Base-by-base conservation (phyloP, 2,329 filamentous ascomycete species). In the Exophiala oligosperma region DNA sequence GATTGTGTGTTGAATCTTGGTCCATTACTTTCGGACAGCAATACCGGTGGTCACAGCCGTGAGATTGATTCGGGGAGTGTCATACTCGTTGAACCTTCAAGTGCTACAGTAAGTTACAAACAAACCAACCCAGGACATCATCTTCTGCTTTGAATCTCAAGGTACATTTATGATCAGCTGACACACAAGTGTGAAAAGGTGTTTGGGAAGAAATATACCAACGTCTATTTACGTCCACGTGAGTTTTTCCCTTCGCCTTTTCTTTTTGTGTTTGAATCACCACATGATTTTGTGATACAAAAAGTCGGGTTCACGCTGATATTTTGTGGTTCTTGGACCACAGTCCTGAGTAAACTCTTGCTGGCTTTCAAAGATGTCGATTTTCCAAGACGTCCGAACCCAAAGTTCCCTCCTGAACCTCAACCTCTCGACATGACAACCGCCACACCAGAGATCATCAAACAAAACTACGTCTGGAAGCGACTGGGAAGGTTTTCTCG, bases 1-100 rank as follows among this genome's bases (percentile, higher is more conserved):
- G 75, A 77, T 54, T 66, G 76, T 17, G 67, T 77, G 38, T 64
- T 78, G 3, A 70, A 67, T 57, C 74, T 77, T 37, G 75, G 75
- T 43, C 70, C 72, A 24, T 73, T 77, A 54, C 76, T 76, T 57
- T 77, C 74, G 17, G 75, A 77, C 56, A 77, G 76, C 43, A 77
- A 79, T 54, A 77, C 71, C 9, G 84, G 41, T n/a, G 41, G 41
- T 4, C 41, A 46, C 23, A 23, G 7, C 7, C 41, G 41, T 14
- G 9, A 46, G 41, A 46, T 46, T 21, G 23, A 46, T 26, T 11
- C n/a, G 2, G 11, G 23, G 9, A 3, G 23, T 23, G n/a, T 23
- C 23, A 46, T 46, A 8, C 41, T 46, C 17, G 21, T 46, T 11
- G 41, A 26, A 9, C 37, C 37, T 3, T 4, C 37, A 4, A 17